phyloP scores from a whole-genome alignment of 2,329 filamentous ascomycete species.

The Cercospora sp. region DNA sequence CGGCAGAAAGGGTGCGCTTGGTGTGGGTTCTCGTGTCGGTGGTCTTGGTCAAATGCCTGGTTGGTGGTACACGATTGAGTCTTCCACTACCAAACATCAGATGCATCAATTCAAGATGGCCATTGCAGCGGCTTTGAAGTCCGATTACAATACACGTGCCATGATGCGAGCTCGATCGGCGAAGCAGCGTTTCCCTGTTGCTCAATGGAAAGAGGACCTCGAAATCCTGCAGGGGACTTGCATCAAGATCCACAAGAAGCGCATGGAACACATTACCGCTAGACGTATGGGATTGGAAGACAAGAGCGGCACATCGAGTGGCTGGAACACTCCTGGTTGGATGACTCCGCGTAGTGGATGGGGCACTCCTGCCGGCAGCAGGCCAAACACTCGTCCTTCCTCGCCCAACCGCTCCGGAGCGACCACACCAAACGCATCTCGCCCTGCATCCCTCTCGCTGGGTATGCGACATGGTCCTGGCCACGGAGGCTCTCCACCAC shows the following conservation, averaged over 20 bases:
- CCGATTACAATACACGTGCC: constrained; percentile 57
- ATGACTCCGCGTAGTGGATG: constrained; percentile 47
- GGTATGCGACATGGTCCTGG: constrained; percentile 37
- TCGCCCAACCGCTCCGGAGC: constrained; percentile 37
- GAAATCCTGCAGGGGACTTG: constrained; percentile 62
- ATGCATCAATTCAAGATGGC: constrained; percentile 66
- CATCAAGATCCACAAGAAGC: constrained; percentile 59
- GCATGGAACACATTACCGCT: constrained; percentile 42
- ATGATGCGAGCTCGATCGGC: constrained; percentile 66
- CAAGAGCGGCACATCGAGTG: constrained; percentile 35
- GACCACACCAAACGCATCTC: constrained; percentile 28
- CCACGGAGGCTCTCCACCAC: constrained; percentile 31
- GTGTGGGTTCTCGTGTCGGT: constrained; percentile 66
- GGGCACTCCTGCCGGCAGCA: constrained; percentile 38
- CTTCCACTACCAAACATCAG: constrained; percentile 62
- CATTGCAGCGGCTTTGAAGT: constrained; percentile 62
- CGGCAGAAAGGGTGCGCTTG: constrained; percentile 66
- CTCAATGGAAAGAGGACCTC: constrained; percentile 66
- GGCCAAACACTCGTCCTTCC: constrained; percentile 36
- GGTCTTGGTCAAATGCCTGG: constrained; percentile 71
- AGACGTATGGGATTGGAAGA: constrained; percentile 37
- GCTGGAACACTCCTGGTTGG: constrained; percentile 42
- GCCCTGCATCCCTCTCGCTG: constrained; percentile 31
- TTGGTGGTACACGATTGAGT: constrained; percentile 71
- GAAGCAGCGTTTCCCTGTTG: constrained; percentile 67